Conservation (phyloP, 2,329 filamentous ascomycete species). For the Fusarium heterosporum region DNA sequence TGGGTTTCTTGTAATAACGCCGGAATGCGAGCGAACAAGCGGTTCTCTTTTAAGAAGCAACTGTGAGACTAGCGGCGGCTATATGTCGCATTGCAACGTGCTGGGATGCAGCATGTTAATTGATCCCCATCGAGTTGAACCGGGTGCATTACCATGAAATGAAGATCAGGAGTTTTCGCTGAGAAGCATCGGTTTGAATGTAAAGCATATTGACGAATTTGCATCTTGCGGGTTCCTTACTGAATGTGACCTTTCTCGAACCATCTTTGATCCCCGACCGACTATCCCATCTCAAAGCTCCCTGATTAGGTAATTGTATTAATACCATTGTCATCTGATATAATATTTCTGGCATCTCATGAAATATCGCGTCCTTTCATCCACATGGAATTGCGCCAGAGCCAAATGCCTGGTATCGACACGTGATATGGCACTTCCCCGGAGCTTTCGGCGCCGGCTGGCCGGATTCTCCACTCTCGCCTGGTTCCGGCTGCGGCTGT, state of each 20-base stretch:
- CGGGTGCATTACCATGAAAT: conserved; percentile 7
- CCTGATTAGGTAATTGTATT: conserved; percentile 10
- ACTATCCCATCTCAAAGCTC: conserved; percentile 32
- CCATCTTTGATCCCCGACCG: conserved; percentile 2
- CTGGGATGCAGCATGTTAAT: conserved; percentile 22
- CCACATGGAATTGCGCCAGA: conserved; percentile 17
- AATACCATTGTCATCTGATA: conserved; percentile 23
- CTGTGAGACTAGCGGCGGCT: conserved; percentile 37
- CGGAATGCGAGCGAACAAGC: conserved; percentile 39
- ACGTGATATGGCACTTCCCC: conserved; percentile 39
- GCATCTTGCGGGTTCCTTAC: conserved; percentile 8
- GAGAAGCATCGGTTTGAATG: conserved; percentile 5
- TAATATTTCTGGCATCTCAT: conserved; percentile 4
- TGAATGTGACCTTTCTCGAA: neutral
- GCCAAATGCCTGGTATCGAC: conserved; percentile 10
- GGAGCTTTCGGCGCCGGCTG: conserved; percentile 42
- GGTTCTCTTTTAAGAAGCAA: conserved; percentile 27
- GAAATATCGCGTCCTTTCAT: conserved; percentile 9
- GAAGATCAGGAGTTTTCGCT: conserved; percentile 30
- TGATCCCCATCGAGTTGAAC: conserved; percentile 22
- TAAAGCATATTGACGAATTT: conserved; percentile 28
- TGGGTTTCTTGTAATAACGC: conserved; percentile 38
- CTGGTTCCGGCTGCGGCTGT: conserved; percentile 32
- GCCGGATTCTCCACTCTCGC: conserved; percentile 37
- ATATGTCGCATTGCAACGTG: conserved; percentile 24